These are phyloP conservation scores for Auriscalpium orientale DNA, from an alignment of 768 basidiomycete species.

Conservation along the genomic window DNA sequence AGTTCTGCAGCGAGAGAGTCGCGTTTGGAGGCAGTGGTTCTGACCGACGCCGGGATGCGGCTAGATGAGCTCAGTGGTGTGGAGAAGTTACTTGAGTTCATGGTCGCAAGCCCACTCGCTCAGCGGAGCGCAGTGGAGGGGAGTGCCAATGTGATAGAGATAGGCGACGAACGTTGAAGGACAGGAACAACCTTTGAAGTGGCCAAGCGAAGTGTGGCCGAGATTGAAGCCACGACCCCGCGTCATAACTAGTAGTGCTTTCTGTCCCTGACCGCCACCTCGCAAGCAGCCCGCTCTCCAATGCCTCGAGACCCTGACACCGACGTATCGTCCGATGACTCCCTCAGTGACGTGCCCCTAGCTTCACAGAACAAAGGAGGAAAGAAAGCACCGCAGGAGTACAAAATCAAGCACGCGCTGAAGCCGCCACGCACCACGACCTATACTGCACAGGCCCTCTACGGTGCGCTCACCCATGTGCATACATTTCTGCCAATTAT, in stretches of 20 bases:
- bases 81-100: neutral
- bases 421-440: slow-evolving; percentile 53
- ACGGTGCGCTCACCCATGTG: slow-evolving; percentile 30
- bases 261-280: too few relatives aligned
- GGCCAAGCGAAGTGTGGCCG: too few relatives aligned
- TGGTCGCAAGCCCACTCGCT: neutral
- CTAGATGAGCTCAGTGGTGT: neutral
- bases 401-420: slow-evolving; percentile 36
- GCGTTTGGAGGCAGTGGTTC: slow-evolving; percentile 41
- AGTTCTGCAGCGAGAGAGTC: slow-evolving; percentile 63
- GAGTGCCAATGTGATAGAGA: neutral
- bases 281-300: too few relatives aligned
- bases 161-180: neutral
- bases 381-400: slow-evolving; percentile 10
- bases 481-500: neutral
- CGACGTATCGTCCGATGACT: neutral
- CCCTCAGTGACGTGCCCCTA: neutral
- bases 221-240: too few relatives aligned
- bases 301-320: too few relatives aligned
- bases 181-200: too few relatives aligned
- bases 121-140: neutral
- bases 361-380: slow-evolving; percentile 3
- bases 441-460: slow-evolving; percentile 54
- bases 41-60: slow-evolving; percentile 1
- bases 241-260: too few relatives aligned